phyloP scores from a whole-genome alignment of 2,329 filamentous ascomycete species.

The Aspergillus pseudoterreus region DNA sequence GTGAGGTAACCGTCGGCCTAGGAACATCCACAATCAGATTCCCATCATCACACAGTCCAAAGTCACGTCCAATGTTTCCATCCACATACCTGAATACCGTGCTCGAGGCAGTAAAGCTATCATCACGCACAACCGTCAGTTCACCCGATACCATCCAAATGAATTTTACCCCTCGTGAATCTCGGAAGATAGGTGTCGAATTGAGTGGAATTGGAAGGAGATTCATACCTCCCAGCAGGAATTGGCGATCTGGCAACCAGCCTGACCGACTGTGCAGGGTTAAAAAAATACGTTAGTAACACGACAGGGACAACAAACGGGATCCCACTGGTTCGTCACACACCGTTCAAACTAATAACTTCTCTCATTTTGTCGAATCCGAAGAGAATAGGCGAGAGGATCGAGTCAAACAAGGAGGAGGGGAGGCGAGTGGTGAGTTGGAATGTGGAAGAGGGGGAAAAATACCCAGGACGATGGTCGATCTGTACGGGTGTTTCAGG shows the following conservation, averaged over 20 bases:
- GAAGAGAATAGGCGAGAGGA: slow-evolving; percentile 16
- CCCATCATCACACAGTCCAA: background rate
- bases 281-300: slow-evolving; percentile 17
- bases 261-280: slow-evolving; percentile 79
- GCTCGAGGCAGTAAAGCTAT: slow-evolving; percentile 99
- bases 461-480: slow-evolving; percentile 20
- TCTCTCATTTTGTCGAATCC: slow-evolving; percentile 78
- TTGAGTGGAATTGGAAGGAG: background rate
- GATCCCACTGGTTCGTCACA: slow-evolving; percentile 30
- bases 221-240: slow-evolving; percentile 94
- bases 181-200: background rate
- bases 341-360: slow-evolving; percentile 99
- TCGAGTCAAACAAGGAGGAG: slow-evolving; percentile 6
- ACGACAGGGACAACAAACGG: slow-evolving; percentile 12
- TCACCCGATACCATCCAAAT: slow-evolving; percentile 9
- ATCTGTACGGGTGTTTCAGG: slow-evolving; percentile 25
- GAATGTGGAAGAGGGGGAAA: slow-evolving; percentile 26
- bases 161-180: background rate
- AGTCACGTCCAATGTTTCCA: slow-evolving; percentile 8
- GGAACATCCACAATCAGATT: slow-evolving; percentile 4
- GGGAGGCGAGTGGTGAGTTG: slow-evolving; percentile 6
- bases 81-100: slow-evolving; percentile 87
- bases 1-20: slow-evolving; percentile 98
- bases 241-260: slow-evolving; percentile 99
- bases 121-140: slow-evolving; percentile 30